Evolutionary conservation across 2,329 filamentous ascomycete genomes (phyloP).

Genomic region (Aureobasidium melanogenum): DNA sequence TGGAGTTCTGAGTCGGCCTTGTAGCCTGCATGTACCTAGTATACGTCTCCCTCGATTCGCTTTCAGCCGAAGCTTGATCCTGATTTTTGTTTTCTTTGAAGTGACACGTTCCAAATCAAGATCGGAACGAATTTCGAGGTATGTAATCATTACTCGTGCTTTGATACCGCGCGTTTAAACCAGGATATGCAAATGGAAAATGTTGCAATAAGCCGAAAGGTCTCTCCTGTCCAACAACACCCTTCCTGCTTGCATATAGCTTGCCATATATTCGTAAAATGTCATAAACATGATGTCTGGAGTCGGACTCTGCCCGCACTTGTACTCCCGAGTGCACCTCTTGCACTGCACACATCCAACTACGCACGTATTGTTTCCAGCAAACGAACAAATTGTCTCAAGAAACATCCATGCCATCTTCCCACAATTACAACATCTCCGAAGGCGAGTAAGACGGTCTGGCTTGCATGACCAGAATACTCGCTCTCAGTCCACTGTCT

Average conservation of each 20-base stretch:
- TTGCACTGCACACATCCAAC: not conserved
- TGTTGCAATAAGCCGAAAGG: not conserved
- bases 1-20: not conserved
- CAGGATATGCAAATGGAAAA: not conserved
- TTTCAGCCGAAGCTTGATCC: not conserved
- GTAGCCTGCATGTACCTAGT: not conserved
- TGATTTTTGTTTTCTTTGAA: not conserved
- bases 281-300: not conserved
- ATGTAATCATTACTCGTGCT: not conserved
- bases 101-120: not conserved
- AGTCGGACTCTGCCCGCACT: not conserved
- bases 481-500: constrained; percentile 51
- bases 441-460: not conserved
- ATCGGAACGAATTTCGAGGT: not conserved
- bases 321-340: not conserved
- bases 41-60: not conserved
- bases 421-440: not conserved
- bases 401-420: not conserved
- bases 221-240: not conserved
- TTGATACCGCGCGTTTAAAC: not conserved
- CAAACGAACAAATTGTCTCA: not conserved
- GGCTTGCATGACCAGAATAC: constrained; percentile 63
- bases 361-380: not conserved
- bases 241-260: not conserved
- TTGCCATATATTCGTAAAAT: not conserved